A percentile compares a stretch with the other conserved stretches of the same genome.
phyloP scores from a whole-genome alignment of 1,284 basidiomycete species.

The Tausonia pullulans region DNA sequence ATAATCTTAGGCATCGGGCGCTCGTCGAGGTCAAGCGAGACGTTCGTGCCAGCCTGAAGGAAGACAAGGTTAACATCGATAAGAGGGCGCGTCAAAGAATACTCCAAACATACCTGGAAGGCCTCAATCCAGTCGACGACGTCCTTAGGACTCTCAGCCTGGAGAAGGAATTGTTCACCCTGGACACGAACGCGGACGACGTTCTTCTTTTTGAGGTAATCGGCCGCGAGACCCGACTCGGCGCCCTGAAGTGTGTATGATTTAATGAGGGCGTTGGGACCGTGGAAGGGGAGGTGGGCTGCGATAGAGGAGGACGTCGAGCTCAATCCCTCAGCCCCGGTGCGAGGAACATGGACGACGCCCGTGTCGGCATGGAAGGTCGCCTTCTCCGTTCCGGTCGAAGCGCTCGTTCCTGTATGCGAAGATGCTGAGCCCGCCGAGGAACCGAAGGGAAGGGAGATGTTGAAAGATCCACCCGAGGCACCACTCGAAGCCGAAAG shows the following conservation, averaged over 20 bases:
- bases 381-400: neutral
- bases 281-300: slow-evolving; percentile 31
- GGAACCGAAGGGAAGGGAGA: neutral
- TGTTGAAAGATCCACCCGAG: too few species aligned
- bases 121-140: slow-evolving; percentile 45
- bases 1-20: slow-evolving; percentile 74
- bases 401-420: neutral
- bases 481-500: too few species aligned
- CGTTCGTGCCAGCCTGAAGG: slow-evolving; percentile 86
- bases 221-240: slow-evolving; percentile 86
- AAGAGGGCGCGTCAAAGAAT: slow-evolving; percentile 11
- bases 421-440: neutral
- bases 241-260: slow-evolving; percentile 79
- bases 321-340: too few species aligned
- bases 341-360: slow-evolving; percentile 2
- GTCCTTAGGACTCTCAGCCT: slow-evolving; percentile 73
- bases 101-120: slow-evolving; percentile 38
- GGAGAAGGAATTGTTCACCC: slow-evolving; percentile 92
- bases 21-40: slow-evolving; percentile 80
- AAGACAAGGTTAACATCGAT: neutral
- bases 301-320: slow-evolving; percentile 1
- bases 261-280: slow-evolving; percentile 36
- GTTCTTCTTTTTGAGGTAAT: slow-evolving; percentile 87
- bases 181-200: slow-evolving; percentile 88
- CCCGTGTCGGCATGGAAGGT: neutral